A percentile compares a stretch with the other conserved stretches of the same genome.
Conservation (phyloP, 2,329 filamentous ascomycete genomes). For the Colletotrichum chlorophyti region DNA sequence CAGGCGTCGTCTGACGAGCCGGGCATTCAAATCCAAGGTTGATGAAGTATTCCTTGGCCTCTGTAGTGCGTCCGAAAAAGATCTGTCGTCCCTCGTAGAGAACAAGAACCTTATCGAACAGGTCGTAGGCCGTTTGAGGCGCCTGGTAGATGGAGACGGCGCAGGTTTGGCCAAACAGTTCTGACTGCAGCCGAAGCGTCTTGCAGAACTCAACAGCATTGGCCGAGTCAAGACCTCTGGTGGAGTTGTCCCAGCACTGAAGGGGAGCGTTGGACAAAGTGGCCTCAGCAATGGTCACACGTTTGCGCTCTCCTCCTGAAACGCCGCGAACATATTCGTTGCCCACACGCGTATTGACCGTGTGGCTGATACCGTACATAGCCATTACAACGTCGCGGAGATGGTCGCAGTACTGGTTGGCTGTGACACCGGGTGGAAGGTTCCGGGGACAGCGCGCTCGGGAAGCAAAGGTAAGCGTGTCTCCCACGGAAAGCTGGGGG, state of each 20-base stretch:
- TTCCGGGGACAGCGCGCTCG: slow-evolving; percentile 56
- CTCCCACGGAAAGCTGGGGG: slow-evolving; percentile 63
- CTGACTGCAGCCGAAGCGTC: slow-evolving; percentile 36
- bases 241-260: slow-evolving; percentile 53
- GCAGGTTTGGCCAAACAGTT: slow-evolving; percentile 34
- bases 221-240: slow-evolving; percentile 49
- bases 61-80: slow-evolving; percentile 67
- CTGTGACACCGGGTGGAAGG: slow-evolving; percentile 52
- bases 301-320: slow-evolving; percentile 58
- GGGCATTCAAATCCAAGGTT: slow-evolving; percentile 68
- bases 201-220: slow-evolving; percentile 33
- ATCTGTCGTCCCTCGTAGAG: slow-evolving; percentile 72
- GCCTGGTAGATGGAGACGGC: slow-evolving; percentile 64
- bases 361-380: slow-evolving; percentile 60
- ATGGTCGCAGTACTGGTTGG: slow-evolving; percentile 50
- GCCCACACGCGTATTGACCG: slow-evolving; percentile 59
- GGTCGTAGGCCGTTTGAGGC: slow-evolving; percentile 63
- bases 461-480: slow-evolving; percentile 67
- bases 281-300: slow-evolving; percentile 46
- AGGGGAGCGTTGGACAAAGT: slow-evolving; percentile 36
- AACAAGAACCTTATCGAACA: slow-evolving; percentile 69
- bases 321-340: slow-evolving; percentile 63
- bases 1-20: slow-evolving; percentile 68
- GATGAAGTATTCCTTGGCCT: slow-evolving; percentile 70
- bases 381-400: slow-evolving; percentile 61